Percentiles rank a stretch among this genome's conserved stretches.
Conservation (phyloP, 352 stramenopile species). For the Pythium phragmitis region DNA sequence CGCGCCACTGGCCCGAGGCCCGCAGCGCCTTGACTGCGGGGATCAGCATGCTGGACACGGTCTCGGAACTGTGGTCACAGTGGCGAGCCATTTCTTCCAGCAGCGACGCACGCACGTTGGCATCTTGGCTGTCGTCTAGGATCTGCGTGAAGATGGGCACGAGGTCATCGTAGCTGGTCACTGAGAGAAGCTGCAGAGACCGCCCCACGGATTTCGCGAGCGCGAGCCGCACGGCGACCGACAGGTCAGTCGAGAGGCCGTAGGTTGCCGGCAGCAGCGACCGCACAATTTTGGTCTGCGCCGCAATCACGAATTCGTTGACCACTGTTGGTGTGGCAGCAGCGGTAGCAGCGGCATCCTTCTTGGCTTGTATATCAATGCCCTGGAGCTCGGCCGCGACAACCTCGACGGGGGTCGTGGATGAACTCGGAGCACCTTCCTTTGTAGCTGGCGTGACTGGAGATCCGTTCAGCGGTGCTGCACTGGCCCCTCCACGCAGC, state of each 20-base stretch:
- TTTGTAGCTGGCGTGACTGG: background rate
- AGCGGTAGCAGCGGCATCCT: background rate
- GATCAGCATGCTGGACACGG: slow-evolving; percentile 67
- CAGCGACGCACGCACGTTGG: slow-evolving; percentile 71
- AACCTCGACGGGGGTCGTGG: slow-evolving; percentile 20
- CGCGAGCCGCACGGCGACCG: slow-evolving; percentile 69
- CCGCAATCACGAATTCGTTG: slow-evolving; percentile 48
- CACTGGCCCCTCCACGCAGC: slow-evolving; percentile 20
- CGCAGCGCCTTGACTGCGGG: slow-evolving; percentile 64
- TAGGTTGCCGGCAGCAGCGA: slow-evolving; percentile 81
- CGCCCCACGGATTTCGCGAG: slow-evolving; percentile 77
- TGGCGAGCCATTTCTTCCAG: slow-evolving; percentile 82
- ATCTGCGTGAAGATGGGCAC: slow-evolving; percentile 84
- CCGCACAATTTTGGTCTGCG: slow-evolving; percentile 77
- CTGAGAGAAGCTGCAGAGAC: slow-evolving; percentile 64
- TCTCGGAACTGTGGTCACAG: slow-evolving; percentile 65
- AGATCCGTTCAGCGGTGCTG: slow-evolving; percentile 2
- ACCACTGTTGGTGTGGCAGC: slow-evolving; percentile 2
- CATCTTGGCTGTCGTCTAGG: slow-evolving; percentile 78
- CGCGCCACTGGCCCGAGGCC: slow-evolving; percentile 74
- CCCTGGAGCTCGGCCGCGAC: slow-evolving; percentile 31
- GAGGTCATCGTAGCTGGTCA: slow-evolving; percentile 75
- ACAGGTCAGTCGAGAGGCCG: slow-evolving; percentile 71
- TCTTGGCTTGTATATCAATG: slow-evolving; percentile 28
- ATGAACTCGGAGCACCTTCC: background rate